Conservation (phyloP, 495 filamentous ascomycete genomes). For the Penicillium coffeae region DNA sequence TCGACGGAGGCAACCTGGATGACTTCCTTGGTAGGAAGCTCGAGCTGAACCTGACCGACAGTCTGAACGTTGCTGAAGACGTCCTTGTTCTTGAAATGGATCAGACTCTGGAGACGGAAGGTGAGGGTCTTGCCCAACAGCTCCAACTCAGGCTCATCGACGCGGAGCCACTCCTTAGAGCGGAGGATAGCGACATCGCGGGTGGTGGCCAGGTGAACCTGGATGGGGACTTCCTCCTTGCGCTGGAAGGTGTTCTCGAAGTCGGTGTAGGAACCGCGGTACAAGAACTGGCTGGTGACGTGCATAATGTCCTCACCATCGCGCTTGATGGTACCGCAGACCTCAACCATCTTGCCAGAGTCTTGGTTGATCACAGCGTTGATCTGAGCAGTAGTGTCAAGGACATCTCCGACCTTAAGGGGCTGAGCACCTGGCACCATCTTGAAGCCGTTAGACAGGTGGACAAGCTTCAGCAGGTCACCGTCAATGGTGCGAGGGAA, state of each 20-base stretch:
- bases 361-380: conserved; percentile 98
- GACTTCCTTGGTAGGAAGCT: conserved; percentile 95
- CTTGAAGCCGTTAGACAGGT: conserved; percentile 94
- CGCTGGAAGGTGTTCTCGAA: conserved; percentile 98
- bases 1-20: conserved; percentile 94
- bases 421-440: conserved; percentile 96
- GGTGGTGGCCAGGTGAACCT: conserved; percentile 77
- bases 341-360: conserved; percentile 98
- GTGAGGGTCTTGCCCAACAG: conserved; percentile 86
- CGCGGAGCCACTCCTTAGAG: conserved; percentile 95
- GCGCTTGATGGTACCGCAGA: conserved; percentile 90
- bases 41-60: conserved; percentile 84
- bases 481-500: conserved; percentile 94
- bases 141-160: conserved; percentile 75
- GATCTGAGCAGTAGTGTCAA: conserved; percentile 91
- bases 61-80: conserved; percentile 93
- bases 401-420: conserved; percentile 86
- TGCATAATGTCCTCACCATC: conserved; percentile 93
- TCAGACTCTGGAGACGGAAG: conserved; percentile 91
- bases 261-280: conserved; percentile 86
- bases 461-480: conserved; percentile 89
- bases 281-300: conserved; percentile 95
- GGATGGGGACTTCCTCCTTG: conserved; percentile 92
- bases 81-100: conserved; percentile 90
- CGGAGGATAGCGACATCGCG: conserved; percentile 91